Base-by-base conservation (phyloP, 2,329 filamentous ascomycete species). In the Trichophaea hybrida region DNA sequence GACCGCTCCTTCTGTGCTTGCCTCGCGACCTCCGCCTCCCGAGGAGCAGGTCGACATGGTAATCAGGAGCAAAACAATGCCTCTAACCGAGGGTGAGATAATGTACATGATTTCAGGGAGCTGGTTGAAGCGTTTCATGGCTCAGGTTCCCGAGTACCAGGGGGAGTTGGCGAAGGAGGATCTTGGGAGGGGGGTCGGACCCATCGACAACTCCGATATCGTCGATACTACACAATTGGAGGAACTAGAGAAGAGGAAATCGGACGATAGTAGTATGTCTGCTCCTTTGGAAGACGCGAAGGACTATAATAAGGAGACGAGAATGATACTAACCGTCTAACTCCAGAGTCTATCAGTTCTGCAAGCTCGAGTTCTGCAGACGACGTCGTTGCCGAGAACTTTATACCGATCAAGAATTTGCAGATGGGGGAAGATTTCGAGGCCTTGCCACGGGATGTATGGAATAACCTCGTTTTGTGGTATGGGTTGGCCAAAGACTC, bases 141-240 rank as follows among this genome's bases (percentile, higher is more conserved):
- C 85, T 31, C 77, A 86, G 58, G 80, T 80, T 53, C 76, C 79
- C 6, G 40, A 57, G 4, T 34, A 48, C 15, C 77, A 76, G 17
- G 76, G 78, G 63, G 77, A 80, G 55, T 74, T 73, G 43, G 75
- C 78, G 61, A 85, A 86, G 63, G 74, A 77, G n/a, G 78, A 78
- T 7, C 70, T 76, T 8, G 78, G 83, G 60, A 80, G 79, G 5
- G 78, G 81, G 4, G 78, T 93, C 59, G 89, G 89, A 1, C 86
- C 87, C 0, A 80, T 97, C 35, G 88, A 96, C 75, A 96, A 96
- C 70, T 82, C 85, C 0, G 85, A 90, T 69, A 83, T 96, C 61
- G 81, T 90, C 55, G 75, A 83, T 61, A 78, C 83, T 63, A 76
- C 78, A 68, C n/a, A 74, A 72, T 7, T 71, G 76, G 44, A 69